Conservation (phyloP, 2,329 filamentous ascomycete genomes). For the Alternaria brassicicola region DNA sequence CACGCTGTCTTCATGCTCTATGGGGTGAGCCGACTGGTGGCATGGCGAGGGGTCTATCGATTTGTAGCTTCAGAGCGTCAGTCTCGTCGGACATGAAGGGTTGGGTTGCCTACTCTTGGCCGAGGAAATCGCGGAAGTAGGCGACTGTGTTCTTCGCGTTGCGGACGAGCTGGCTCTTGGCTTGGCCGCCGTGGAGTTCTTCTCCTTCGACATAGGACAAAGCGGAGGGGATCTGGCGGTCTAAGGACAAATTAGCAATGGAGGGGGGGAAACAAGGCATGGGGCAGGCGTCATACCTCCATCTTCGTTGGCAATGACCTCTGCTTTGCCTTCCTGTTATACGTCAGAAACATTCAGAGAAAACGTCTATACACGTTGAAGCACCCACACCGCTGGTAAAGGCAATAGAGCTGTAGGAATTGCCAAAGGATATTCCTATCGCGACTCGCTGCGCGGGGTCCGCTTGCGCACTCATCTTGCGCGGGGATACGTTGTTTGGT, state of each 20-base stretch:
- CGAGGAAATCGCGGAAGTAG: constrained; percentile 94
- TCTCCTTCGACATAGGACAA: constrained; percentile 95
- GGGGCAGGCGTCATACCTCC: constrained; percentile 68
- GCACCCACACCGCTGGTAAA: constrained; percentile 69
- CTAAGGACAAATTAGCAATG: constrained; percentile 53
- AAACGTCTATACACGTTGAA: neutral
- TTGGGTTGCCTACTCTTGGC: constrained; percentile 73
- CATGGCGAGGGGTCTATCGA: constrained; percentile 94
- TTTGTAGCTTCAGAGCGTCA: constrained; percentile 69
- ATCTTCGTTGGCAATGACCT: constrained; percentile 99
- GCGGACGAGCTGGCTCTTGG: constrained; percentile 89
- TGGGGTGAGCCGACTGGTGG: constrained; percentile 90
- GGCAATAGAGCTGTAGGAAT: constrained; percentile 97
- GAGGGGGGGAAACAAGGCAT: constrained; percentile 4
- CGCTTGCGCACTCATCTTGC: constrained; percentile 59
- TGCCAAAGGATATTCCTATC: constrained; percentile 97
- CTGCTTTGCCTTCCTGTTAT: constrained; percentile 81
- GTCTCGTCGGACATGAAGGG: constrained; percentile 2
- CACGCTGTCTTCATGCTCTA: constrained; percentile 73
- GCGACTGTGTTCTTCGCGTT: constrained; percentile 93
- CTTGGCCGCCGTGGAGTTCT: constrained; percentile 95
- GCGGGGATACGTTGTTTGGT: constrained; percentile 9
- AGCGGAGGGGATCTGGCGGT: constrained; percentile 94
- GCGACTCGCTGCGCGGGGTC: constrained; percentile 64
- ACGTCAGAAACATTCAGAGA: constrained; percentile 13